Percentiles rank a stretch among this genome's conserved stretches.
These are phyloP conservation scores for Umbelopsis vinacea DNA, from an alignment of 192 early-diverging fungal species.

Conservation along the genomic window DNA sequence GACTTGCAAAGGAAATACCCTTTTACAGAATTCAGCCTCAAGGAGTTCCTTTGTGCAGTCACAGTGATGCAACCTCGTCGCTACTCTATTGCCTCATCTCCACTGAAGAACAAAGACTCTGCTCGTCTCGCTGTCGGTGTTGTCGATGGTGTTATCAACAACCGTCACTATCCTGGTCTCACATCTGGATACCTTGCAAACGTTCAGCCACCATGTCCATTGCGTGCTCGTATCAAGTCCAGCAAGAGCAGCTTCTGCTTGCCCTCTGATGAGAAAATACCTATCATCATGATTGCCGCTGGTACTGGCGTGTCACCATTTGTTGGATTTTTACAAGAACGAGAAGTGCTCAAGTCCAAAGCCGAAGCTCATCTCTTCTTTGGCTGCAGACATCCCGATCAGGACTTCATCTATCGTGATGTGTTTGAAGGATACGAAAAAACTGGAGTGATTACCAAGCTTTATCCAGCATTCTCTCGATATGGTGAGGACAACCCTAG, in stretches of 20 bases:
- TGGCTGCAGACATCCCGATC: slow-evolving; percentile 75
- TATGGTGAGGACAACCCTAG: slow-evolving; percentile 50
- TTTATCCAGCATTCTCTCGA: slow-evolving; percentile 73
- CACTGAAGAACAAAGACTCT: slow-evolving; percentile 38
- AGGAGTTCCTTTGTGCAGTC: slow-evolving; percentile 47
- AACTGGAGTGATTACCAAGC: slow-evolving; percentile 58
- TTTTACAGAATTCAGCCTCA: slow-evolving; percentile 40
- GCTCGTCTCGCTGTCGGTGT: slow-evolving; percentile 38
- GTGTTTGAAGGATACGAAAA: slow-evolving; percentile 58
- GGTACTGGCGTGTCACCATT: slow-evolving; percentile 96
- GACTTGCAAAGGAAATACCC: slow-evolving; percentile 50
- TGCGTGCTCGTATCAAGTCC: slow-evolving; percentile 37
- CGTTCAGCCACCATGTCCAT: not conserved
- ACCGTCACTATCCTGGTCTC: slow-evolving; percentile 38
- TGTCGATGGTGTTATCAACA: slow-evolving; percentile 34
- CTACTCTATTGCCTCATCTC: slow-evolving; percentile 85
- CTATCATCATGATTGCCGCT: slow-evolving; percentile 88
- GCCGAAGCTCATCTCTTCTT: slow-evolving; percentile 66
- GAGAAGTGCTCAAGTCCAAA: slow-evolving; percentile 13
- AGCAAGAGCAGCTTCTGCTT: slow-evolving; percentile 61
- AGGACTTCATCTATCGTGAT: slow-evolving; percentile 73
- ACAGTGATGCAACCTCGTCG: slow-evolving; percentile 74
- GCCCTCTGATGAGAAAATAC: slow-evolving; percentile 55
- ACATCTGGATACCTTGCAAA: slow-evolving; percentile 34
- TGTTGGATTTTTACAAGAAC: slow-evolving; percentile 74